These are phyloP conservation scores for Wallacemonas sp. DNA, from an alignment of 208 protist genomes.

Conservation along the genomic window DNA sequence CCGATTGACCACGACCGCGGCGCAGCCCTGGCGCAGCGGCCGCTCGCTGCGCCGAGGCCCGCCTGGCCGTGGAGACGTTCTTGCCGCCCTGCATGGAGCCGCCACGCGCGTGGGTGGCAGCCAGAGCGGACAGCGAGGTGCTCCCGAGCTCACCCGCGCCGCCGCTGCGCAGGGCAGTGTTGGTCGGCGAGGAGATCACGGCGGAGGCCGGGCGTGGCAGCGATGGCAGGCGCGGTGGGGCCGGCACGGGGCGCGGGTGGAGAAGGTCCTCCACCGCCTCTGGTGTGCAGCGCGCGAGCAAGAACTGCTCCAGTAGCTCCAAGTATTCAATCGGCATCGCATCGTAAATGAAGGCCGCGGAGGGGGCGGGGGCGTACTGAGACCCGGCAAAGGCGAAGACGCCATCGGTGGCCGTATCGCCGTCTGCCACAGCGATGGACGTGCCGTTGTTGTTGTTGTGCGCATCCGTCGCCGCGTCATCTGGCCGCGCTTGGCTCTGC, in stretches of 20 bases:
- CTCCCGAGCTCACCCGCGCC: not conserved
- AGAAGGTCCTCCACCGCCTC: constrained; percentile 15
- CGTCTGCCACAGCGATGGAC: not conserved
- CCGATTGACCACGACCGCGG: not conserved
- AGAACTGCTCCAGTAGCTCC: constrained; percentile 60
- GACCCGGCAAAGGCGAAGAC: constrained; percentile 35
- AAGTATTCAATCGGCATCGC: constrained; percentile 68
- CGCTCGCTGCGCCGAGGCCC: not conserved
- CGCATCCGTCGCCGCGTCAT: not conserved
- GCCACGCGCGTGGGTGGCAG: too few species aligned
- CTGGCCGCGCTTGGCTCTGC: not conserved
- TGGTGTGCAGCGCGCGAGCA: constrained; percentile 47
- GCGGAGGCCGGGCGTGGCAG: constrained; percentile 1
- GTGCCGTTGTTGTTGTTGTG: not conserved
- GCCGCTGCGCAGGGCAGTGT: too few species aligned
- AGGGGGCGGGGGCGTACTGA: constrained; percentile 31
- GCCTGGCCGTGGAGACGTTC: not conserved
- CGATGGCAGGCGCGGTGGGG: constrained; percentile 7
- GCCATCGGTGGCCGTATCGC: not conserved
- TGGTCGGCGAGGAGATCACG: not conserved
- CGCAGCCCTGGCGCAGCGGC: not conserved
- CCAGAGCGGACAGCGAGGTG: too few species aligned
- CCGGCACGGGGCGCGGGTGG: not conserved
- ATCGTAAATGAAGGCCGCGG: constrained; percentile 46
- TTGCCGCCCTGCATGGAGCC: not conserved